Evolutionary conservation across 2,329 filamentous ascomycete genomes (phyloP).

Genomic region (Ophiosphaerella korrae): DNA sequence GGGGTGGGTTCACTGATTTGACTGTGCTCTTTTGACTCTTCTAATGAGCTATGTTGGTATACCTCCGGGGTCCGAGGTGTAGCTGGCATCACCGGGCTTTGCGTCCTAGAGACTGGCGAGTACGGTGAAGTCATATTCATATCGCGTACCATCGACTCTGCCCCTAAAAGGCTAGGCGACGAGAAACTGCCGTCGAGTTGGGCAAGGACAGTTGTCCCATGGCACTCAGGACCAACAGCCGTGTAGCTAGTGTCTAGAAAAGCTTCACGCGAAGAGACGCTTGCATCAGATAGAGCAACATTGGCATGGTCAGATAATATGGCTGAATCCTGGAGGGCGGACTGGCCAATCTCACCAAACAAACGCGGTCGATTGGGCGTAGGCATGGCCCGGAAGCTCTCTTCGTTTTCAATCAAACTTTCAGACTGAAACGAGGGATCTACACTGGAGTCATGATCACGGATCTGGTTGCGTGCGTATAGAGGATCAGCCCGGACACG

Average conservation of each 20-base stretch:
- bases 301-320: constrained; percentile 45
- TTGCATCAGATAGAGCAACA: constrained; percentile 33
- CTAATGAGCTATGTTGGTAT: constrained; percentile 40
- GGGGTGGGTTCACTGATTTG: constrained; percentile 46
- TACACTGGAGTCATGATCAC: constrained; percentile 46
- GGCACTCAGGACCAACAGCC: constrained; percentile 14
- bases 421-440: constrained; percentile 46
- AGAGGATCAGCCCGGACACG: constrained; percentile 49
- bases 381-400: constrained; percentile 36
- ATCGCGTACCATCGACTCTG: constrained; percentile 55
- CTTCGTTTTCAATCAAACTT: constrained; percentile 30
- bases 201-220: constrained; percentile 20
- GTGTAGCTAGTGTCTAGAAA: constrained; percentile 11
- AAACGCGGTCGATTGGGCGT: constrained; percentile 49
- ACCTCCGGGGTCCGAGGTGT: constrained; percentile 47
- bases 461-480: constrained; percentile 46
- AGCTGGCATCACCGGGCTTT: constrained; percentile 44
- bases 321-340: constrained; percentile 60
- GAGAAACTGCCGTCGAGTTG: constrained; percentile 34
- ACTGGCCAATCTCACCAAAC: constrained; percentile 66
- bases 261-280: constrained; percentile 7
- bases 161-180: constrained; percentile 52
- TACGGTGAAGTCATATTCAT: constrained; percentile 55
- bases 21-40: constrained; percentile 31
- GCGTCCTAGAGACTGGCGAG: constrained; percentile 44